Percentiles rank a stretch among this genome's conserved stretches.
These are phyloP conservation scores for Fusarium brevicatenulatum DNA, from an alignment of 2,329 filamentous ascomycete genomes.

Conservation along the genomic window DNA sequence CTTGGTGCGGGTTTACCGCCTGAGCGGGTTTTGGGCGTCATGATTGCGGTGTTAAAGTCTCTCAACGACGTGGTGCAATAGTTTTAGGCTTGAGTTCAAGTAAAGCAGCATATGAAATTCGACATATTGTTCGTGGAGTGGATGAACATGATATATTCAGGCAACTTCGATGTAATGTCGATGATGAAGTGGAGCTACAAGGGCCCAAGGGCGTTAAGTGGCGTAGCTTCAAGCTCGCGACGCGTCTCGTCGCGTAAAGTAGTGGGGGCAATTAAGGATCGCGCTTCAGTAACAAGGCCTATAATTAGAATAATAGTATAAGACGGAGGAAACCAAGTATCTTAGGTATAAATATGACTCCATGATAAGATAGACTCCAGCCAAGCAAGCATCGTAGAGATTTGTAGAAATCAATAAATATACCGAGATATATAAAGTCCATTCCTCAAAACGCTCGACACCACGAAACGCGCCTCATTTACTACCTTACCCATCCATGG, in stretches of 20 bases:
- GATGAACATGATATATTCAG: neutral
- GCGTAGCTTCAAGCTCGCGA: slow-evolving; percentile 25
- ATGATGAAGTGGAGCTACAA: slow-evolving; percentile 34
- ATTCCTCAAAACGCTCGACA: slow-evolving; percentile 12
- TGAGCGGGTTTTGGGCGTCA: slow-evolving; percentile 54
- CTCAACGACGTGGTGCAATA: neutral
- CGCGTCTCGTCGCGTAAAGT: slow-evolving; percentile 44
- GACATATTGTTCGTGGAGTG: slow-evolving; percentile 15
- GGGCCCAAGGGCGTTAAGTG: slow-evolving; percentile 29
- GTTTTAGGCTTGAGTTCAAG: neutral
- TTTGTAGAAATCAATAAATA: slow-evolving; percentile 4
- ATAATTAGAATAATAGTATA: slow-evolving; percentile 11
- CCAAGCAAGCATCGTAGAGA: neutral
- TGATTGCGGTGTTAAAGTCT: slow-evolving; percentile 21
- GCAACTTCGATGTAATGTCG: slow-evolving; percentile 13
- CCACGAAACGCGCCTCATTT: slow-evolving; percentile 28
- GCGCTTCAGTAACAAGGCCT: neutral
- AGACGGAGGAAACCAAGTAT: neutral
- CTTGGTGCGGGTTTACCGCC: slow-evolving; percentile 50
- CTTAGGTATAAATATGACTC: neutral
- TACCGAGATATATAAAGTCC: slow-evolving; percentile 24
- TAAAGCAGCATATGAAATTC: neutral
- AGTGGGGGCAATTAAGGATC: neutral
- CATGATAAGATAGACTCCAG: neutral
- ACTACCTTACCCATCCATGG: neutral